phyloP scores from a whole-genome alignment of 768 basidiomycete genomes.

The Suillus placidus region DNA sequence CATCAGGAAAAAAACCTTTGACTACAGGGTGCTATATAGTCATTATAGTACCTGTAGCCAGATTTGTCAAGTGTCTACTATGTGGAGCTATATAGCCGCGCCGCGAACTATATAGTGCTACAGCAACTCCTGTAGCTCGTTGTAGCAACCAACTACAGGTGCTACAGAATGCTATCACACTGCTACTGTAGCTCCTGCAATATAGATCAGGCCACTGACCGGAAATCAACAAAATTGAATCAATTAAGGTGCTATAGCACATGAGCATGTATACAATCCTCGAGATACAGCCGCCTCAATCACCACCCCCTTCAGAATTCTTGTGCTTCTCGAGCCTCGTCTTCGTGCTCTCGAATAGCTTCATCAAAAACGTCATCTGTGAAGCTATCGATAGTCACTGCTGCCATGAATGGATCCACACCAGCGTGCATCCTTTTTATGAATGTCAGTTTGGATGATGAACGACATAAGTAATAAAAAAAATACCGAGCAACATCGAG shows the following conservation, averaged over 20 bases:
- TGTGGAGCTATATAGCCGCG: neutral
- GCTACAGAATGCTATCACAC: neutral
- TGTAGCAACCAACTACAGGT: constrained; percentile 1
- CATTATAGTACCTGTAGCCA: neutral
- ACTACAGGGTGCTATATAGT: constrained; percentile 1
- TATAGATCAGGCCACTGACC: neutral
- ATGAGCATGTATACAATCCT: neutral
- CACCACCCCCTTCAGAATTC: constrained; percentile 1
- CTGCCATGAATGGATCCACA: constrained; percentile 3
- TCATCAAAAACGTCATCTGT: constrained; percentile 8
- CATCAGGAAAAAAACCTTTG: neutral
- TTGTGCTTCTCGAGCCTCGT: constrained; percentile 1
- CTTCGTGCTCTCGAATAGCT: constrained; percentile 6
- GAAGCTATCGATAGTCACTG: neutral
- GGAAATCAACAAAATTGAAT: neutral
- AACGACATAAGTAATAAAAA: neutral
- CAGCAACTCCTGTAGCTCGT: neutral
- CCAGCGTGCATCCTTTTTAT: constrained; percentile 13
- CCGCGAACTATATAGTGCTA: neutral
- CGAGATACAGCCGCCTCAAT: neutral
- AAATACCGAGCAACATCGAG: constrained; percentile 7
- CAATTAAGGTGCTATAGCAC: neutral
- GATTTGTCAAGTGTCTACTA: neutral
- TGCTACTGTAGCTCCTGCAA: constrained; percentile 1
- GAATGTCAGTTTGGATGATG: neutral